A percentile compares a stretch with the other conserved stretches of the same genome.
These are phyloP conservation scores for Fragaria ananassa DNA, from an alignment of 306 rosid species.

Conservation along the genomic window DNA sequence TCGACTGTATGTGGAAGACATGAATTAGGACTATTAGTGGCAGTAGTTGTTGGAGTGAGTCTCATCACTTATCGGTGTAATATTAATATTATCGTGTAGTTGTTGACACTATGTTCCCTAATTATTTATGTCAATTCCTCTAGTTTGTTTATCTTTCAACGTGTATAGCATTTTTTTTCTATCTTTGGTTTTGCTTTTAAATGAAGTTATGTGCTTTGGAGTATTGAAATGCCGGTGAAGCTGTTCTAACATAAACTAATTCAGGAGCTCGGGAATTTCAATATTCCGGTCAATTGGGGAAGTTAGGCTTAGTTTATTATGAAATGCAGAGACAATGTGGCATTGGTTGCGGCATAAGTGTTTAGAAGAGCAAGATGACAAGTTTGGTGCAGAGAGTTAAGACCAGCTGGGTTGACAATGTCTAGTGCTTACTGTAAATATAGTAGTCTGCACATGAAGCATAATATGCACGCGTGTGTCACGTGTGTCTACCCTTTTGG, in stretches of 20 bases:
- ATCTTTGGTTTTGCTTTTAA: not conserved
- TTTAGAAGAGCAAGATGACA: too few species aligned
- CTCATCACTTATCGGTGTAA: not conserved
- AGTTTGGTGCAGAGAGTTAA: not conserved
- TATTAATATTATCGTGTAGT: constrained; percentile 1
- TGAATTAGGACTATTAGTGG: not conserved
- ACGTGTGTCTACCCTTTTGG: not conserved
- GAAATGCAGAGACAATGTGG: not conserved
- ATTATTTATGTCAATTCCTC: not conserved
- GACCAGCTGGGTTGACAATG: not conserved
- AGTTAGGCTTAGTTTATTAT: not conserved
- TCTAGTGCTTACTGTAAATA: not conserved
- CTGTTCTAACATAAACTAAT: not conserved
- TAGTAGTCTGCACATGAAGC: not conserved
- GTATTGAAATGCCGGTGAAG: not conserved
- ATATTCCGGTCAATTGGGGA: not conserved
- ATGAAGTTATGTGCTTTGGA: not conserved
- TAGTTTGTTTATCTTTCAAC: not conserved
- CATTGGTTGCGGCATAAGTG: not conserved
- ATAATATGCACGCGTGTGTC: not conserved
- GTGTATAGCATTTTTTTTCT: not conserved
- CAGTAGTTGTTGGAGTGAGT: not conserved
- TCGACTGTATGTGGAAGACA: not conserved
- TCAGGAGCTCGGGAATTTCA: not conserved
- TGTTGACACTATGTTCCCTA: not conserved